Base-by-base conservation (phyloP, 2,329 filamentous ascomycete genomes). In the Aureobasidium lini region DNA sequence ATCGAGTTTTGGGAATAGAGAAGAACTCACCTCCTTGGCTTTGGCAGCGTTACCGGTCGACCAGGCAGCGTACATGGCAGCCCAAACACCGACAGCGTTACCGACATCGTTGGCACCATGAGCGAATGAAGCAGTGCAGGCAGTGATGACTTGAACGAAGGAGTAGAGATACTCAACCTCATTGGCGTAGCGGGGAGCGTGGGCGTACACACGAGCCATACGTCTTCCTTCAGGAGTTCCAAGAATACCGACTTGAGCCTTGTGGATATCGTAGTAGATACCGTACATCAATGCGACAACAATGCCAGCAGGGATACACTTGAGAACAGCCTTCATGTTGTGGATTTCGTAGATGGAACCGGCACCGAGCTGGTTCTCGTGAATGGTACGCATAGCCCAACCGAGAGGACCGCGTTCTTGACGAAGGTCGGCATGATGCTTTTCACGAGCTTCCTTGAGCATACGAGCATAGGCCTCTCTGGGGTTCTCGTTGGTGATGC, bases 251-350 rank as follows among this genome's bases (percentile, higher is more conserved):
- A 79, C 78, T 77, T 91, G 88, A 4, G 87, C 86, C 50, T 82
- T 80, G 79, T 92, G 88, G 68, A 92, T 93, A 66, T 93, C 89
- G 75, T 92, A 93, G 79, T 92, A 79, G 29, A 87, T 70, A 71
- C 89, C 89, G 70, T 93, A 93, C 54, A 91, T 81, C 15, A 78
- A 69, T 59, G 79, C 87, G 64, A 77, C 78, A 44, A 84, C 78
- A 62, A 89, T 70, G 73, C 81, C 80, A 53, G 89, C 87, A 0
- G 89, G 89, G 8, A 92, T 69, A 23, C 88, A 87, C 73, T 83
- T 86, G 62, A 78, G 31, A 23, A 85, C 61, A 53, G 81, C 80
- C 69, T 79, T 81, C 62, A 91, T 75, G 79, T 93, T 93, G 74
- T 84, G 77, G 18, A 80, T 66, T 75, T 93, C 89, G 75, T 93